Base-by-base conservation (phyloP, 306 rosid genomes). In the Carpinus fangiana region DNA sequence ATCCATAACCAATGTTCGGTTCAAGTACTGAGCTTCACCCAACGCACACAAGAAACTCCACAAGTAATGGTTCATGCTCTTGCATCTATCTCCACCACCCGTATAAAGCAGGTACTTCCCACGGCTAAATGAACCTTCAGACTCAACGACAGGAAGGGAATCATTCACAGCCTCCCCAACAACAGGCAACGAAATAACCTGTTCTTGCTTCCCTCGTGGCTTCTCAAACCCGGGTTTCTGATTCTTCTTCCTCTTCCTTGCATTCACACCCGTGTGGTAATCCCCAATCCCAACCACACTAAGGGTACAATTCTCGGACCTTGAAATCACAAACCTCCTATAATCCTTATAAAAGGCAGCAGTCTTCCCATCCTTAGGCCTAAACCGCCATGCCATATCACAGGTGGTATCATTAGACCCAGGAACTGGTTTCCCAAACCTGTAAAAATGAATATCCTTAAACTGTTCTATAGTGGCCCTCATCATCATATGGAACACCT, bases 31-130 rank as follows among this genome's bases (percentile, higher is more conserved):
- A 72, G 99, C 99, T 84, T 96, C 99, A 55, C 99, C 98, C n/a
- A 96, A 84, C 45, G 99, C 93, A 87, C 99, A 96, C 86, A 96
- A 85, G 88, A 90, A 96, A 82, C 99, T 96, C 99, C 99, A 96
- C 81, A 96, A 76, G 87, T 75, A 96, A 79, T 96, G 98, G 84
- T 96, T 93, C 96, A 96, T 91, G 84, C 97, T 93, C 90, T 93
- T 96, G 86, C 99, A 96, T 86, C 94, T 83, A 79, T 96, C 99
- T 56, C 98, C 97, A 62, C 94, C 92, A 48, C 92, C 95, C 64
- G 61, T 79, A 75, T 96, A 96, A 66, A 91, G 18, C 88, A 96
- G 88, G 84, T 93, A 93, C 86, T 90, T 93, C 45, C 88, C 97
- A 16, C 4, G 88, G 77, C 88, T 79, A 78, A 96, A 96, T 0